phyloP scores from a whole-genome alignment of 495 filamentous ascomycete genomes.

The Neurospora pannonica region DNA sequence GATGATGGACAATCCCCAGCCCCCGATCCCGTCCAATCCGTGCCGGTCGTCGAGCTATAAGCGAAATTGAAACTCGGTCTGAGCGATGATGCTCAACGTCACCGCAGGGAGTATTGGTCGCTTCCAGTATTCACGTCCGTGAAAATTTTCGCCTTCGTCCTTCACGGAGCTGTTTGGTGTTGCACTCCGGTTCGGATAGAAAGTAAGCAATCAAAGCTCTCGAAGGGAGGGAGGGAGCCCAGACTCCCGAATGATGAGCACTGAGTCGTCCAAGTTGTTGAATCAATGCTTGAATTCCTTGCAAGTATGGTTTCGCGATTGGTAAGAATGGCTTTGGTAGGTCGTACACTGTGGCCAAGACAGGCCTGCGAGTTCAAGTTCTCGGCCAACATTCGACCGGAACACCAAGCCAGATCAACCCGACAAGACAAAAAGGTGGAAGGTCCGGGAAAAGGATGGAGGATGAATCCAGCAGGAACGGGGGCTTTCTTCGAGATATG shows the following conservation, averaged over 20 bases:
- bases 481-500: neutral
- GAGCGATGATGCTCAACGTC: constrained; percentile 5
- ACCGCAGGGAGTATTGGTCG: constrained; percentile 10
- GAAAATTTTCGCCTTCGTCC: constrained; percentile 21
- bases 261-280: neutral
- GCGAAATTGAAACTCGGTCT: constrained; percentile 20
- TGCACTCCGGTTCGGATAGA: neutral
- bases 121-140: constrained; percentile 18
- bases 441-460: neutral
- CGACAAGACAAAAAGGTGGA: neutral
- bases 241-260: neutral
- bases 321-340: neutral
- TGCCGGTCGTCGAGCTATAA: constrained; percentile 12
- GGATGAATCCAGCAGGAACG: neutral
- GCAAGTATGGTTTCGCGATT: neutral
- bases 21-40: constrained; percentile 10
- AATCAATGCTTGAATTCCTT: neutral
- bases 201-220: neutral
- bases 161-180: neutral
- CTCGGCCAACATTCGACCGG: neutral
- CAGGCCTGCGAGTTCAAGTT: neutral
- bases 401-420: neutral
- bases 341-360: neutral
- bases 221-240: neutral
- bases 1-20: constrained; percentile 4